These are phyloP conservation scores for Fonticula alba DNA, from an alignment of 78 protist species.

Conservation along the genomic window DNA sequence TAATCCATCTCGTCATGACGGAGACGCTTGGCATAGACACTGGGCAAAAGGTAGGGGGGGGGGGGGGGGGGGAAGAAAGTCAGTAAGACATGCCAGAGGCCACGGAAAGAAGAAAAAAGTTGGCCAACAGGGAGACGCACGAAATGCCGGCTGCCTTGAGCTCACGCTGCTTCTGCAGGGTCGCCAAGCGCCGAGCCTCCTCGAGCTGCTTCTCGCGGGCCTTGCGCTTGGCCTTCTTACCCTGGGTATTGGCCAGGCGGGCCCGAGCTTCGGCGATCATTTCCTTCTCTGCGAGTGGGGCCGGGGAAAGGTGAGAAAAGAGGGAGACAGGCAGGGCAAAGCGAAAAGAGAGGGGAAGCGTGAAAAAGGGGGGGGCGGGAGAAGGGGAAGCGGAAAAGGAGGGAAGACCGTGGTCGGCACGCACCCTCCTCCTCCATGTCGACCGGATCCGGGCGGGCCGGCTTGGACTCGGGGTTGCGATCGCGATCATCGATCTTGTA, in stretches of 20 bases:
- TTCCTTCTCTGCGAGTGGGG: conserved; percentile 66
- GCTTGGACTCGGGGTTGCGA: conserved; percentile 85
- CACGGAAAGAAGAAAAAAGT: too few relatives aligned
- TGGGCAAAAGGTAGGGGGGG: too few relatives aligned
- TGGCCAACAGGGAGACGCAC: too few relatives aligned
- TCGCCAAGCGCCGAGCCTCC: conserved; percentile 88
- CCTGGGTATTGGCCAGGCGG: conserved; percentile 96
- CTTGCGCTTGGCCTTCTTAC: conserved; percentile 94
- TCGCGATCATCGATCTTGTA: conserved; percentile 90
- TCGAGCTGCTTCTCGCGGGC: conserved; percentile 90
- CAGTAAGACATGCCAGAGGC: too few relatives aligned
- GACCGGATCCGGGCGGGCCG: conserved; percentile 96
- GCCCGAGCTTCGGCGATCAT: conserved; percentile 94
- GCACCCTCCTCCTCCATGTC: conserved; percentile 93
- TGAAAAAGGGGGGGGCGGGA: background rate
- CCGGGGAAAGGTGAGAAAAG: too few relatives aligned
- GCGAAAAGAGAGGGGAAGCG: background rate
- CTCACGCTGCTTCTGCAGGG: conserved; percentile 88
- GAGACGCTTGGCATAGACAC: too few relatives aligned
- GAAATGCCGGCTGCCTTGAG: conserved; percentile 77
- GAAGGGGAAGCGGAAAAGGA: background rate
- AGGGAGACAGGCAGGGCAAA: background rate
- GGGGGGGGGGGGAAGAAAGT: too few relatives aligned
- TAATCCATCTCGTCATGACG: conserved; percentile 5
- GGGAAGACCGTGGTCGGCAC: background rate